These are phyloP conservation scores for Bipolaris victoriae DNA, from an alignment of 2,329 filamentous ascomycete genomes.

Conservation along the genomic window DNA sequence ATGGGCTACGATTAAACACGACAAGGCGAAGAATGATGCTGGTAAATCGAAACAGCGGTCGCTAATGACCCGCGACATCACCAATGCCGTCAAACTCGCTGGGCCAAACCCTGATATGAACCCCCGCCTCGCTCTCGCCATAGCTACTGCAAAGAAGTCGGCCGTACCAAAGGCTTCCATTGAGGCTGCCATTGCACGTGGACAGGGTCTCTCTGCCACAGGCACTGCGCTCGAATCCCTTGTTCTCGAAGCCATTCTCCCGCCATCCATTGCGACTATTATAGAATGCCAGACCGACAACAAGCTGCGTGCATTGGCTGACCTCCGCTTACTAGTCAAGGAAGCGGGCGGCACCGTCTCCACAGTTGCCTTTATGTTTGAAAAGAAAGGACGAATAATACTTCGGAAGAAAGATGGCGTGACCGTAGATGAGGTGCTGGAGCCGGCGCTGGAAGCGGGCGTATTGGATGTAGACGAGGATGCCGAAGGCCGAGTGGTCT, in stretches of 20 bases:
- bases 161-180: conserved; percentile 85
- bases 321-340: conserved; percentile 75
- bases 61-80: conserved; percentile 73
- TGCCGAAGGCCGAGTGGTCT: conserved; percentile 70
- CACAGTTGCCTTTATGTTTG: conserved; percentile 83
- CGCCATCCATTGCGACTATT: conserved; percentile 74
- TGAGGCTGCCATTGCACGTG: conserved; percentile 83
- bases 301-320: conserved; percentile 73
- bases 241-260: conserved; percentile 80
- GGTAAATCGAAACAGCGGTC: conserved; percentile 76
- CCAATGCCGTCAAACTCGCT: conserved; percentile 75
- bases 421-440: conserved; percentile 73
- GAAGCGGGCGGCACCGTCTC: conserved; percentile 71
- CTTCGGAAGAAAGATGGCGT: conserved; percentile 66
- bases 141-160: conserved; percentile 80
- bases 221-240: conserved; percentile 79
- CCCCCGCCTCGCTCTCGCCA: conserved; percentile 73
- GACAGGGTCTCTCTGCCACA: conserved; percentile 78
- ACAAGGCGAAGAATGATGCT: conserved; percentile 85
- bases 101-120: conserved; percentile 77
- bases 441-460: conserved; percentile 84
- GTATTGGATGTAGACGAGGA: conserved; percentile 75
- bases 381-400: conserved; percentile 75
- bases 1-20: conserved; percentile 96
- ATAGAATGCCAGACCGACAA: conserved; percentile 87